Evolutionary conservation across 805 yeast species (phyloP).

Genomic region (Candida andamanensis): DNA sequence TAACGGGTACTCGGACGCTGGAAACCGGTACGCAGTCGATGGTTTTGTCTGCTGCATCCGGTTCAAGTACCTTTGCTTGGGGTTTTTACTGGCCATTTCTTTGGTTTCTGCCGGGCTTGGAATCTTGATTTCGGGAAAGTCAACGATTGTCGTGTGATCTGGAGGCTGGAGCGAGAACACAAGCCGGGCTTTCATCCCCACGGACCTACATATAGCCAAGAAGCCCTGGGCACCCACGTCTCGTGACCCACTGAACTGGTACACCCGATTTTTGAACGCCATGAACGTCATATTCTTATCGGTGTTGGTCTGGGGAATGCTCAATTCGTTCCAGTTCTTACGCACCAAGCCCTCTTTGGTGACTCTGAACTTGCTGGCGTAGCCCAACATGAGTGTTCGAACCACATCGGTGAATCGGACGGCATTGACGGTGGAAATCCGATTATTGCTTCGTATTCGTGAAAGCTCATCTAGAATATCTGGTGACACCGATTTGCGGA

Average conservation of each 20-base stretch:
- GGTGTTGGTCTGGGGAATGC: slow-evolving; percentile 16
- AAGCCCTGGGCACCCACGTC: slow-evolving; percentile 87
- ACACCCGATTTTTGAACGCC: slow-evolving; percentile 41
- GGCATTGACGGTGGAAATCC: slow-evolving; percentile 38
- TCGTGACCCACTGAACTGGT: slow-evolving; percentile 56
- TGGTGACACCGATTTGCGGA: slow-evolving; percentile 46
- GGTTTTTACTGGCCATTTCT: slow-evolving; percentile 2
- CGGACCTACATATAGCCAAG: slow-evolving; percentile 65
- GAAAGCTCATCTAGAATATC: slow-evolving; percentile 8
- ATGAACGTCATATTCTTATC: slow-evolving; percentile 26
- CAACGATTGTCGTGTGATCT: slow-evolving; percentile 52
- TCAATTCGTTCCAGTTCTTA: slow-evolving; percentile 31
- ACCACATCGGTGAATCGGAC: slow-evolving; percentile 73
- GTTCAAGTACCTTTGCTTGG: slow-evolving; percentile 4
- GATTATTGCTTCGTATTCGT: slow-evolving; percentile 7
- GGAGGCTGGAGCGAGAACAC: slow-evolving; percentile 88
- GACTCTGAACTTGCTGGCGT: slow-evolving; percentile 53
- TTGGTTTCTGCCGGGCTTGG: slow-evolving; percentile 2
- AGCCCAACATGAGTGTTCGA: slow-evolving; percentile 58
- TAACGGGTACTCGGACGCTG: slow-evolving; percentile 50
- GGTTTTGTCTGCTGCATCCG: neutral
- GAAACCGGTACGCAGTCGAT: slow-evolving; percentile 13
- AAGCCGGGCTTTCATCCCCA: slow-evolving; percentile 67
- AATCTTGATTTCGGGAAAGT: slow-evolving; percentile 9
- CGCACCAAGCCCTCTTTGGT: slow-evolving; percentile 33